Percentiles rank a stretch among this genome's conserved stretches.
Conservation (phyloP, 352 stramenopile genomes). For the Phytophthora capsici region DNA sequence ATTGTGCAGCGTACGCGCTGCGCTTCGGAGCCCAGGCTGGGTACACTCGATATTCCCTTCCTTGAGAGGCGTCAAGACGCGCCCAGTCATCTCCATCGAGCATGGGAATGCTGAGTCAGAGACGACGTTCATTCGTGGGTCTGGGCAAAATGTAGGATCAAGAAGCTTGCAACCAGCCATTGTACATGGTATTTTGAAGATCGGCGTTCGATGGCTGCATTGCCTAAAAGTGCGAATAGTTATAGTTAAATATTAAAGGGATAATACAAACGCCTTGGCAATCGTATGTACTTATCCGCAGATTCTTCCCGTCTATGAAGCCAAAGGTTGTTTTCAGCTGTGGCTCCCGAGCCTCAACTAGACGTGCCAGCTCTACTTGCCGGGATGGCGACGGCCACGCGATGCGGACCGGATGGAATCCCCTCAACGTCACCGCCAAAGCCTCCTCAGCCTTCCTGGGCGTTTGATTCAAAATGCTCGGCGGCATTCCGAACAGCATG, state of each 20-base stretch:
- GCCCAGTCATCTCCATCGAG: no score
- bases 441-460: conserved; percentile 1
- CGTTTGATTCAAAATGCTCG: not conserved
- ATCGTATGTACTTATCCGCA: not conserved
- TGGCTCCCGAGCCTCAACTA: not conserved
- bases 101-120: no score
- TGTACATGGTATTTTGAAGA: not conserved
- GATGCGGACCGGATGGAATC: not conserved
- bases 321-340: not conserved
- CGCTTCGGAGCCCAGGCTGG: no score
- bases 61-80: no score
- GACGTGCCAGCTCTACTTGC: not conserved
- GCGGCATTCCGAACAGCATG: conserved; percentile 8
- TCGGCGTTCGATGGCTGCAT: not conserved
- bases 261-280: not conserved
- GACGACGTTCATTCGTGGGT: not conserved
- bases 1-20: no score
- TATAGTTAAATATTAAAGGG: not conserved
- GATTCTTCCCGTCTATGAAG: not conserved
- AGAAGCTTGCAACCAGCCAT: not conserved
- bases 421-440: not conserved
- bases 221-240: not conserved
- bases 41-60: no score
- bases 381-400: not conserved
- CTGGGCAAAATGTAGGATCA: not conserved